Evolutionary conservation across 2,329 filamentous ascomycete genomes (phyloP).

Genomic region (Beauveria asiatica): DNA sequence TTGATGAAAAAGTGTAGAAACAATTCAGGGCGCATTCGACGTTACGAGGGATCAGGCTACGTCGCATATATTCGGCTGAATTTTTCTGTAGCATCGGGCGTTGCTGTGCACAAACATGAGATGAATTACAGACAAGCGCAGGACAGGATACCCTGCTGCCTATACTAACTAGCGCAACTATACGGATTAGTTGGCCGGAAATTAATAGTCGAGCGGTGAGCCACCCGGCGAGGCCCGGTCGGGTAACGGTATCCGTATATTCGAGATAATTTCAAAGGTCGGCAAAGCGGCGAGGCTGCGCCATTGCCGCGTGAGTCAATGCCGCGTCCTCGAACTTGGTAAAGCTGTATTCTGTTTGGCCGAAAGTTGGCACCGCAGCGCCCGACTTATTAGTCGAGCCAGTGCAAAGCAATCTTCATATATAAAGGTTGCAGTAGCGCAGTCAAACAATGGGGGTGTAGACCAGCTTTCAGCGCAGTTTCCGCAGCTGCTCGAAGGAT

Average conservation of each 20-base stretch:
- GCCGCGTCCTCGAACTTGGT: not conserved
- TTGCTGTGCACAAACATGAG: too few relatives aligned
- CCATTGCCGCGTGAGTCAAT: slow-evolving; percentile 1
- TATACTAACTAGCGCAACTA: too few relatives aligned
- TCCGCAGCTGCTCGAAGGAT: not conserved
- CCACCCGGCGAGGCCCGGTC: too few relatives aligned
- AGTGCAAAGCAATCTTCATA: not conserved
- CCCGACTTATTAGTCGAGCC: not conserved
- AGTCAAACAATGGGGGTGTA: not conserved
- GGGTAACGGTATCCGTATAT: not conserved
- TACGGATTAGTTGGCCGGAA: too few relatives aligned
- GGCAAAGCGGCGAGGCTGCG: not conserved
- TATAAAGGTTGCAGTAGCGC: not conserved
- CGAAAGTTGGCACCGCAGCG: not conserved
- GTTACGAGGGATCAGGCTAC: too few relatives aligned
- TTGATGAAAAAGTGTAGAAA: too few relatives aligned
- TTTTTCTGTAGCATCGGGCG: too few relatives aligned
- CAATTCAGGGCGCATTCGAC: too few relatives aligned
- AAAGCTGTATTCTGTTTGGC: not conserved
- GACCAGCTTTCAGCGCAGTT: not conserved
- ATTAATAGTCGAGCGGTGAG: too few relatives aligned
- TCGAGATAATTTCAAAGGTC: not conserved
- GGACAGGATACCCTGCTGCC: too few relatives aligned
- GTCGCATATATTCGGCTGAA: too few relatives aligned
- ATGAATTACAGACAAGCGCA: too few relatives aligned